Base-by-base conservation (phyloP, 106 monocot genomes). In the Xerophyta viscosa region DNA sequence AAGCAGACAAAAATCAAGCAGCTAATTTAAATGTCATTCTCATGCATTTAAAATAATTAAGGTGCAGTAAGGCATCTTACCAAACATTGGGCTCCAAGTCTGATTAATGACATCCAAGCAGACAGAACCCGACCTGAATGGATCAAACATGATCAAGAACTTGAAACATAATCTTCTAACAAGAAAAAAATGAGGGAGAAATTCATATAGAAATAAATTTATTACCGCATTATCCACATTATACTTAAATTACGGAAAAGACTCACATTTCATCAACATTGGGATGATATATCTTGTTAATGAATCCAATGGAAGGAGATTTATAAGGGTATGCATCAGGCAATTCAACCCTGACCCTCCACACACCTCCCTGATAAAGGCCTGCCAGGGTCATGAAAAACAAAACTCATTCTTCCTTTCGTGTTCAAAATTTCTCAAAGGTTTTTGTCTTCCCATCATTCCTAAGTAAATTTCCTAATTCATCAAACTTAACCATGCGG, bases 21-120 rank as follows among this genome's bases (percentile, higher is more conserved):
- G n/a, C n/a, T n/a, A n/a, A n/a, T n/a, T n/a, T n/a, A n/a, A n/a
- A n/a, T n/a, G n/a, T n/a, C n/a, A n/a, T n/a, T n/a, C n/a, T n/a
- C n/a, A n/a, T n/a, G n/a, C n/a, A n/a, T n/a, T n/a, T n/a, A n/a
- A n/a, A n/a, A n/a, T n/a, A n/a, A n/a, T n/a, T n/a, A n/a, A n/a
- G n/a, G n/a, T n/a, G 39, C 11, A 10, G 2, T 56, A 3, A 39
- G 50, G 14, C 25, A 21, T 37, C 52, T 58, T 54, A 84, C 91
- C 86, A 61, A 91, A 86, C 86, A 86, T 82, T 6, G 91, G 85
- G 57, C 81, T 86, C 91, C 85, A 91, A 3, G 85, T 78, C 67
- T 91, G 86, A 55, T 86, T 82, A 37, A 91, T 85, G 51, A 91
- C 86, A 73, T 91, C 86, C 77, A 91, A 78, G 66, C 91, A 91